These are phyloP conservation scores for Fusarium camptoceras DNA, from an alignment of 2,329 filamentous ascomycete genomes.

Conservation along the genomic window DNA sequence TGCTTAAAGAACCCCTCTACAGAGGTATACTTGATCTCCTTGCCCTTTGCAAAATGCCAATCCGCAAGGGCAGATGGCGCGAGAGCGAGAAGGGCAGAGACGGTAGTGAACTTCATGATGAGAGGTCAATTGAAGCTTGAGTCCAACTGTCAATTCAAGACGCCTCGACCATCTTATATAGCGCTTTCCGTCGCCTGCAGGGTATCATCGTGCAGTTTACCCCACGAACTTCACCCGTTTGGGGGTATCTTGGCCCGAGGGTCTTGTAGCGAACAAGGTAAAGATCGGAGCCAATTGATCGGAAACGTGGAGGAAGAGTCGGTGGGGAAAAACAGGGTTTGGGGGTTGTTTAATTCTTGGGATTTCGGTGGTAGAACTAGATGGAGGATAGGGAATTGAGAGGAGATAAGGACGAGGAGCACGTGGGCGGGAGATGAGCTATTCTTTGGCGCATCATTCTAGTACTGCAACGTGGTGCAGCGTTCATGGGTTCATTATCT, in stretches of 20 bases:
- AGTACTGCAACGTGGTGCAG: no score
- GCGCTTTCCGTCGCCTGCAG: neutral
- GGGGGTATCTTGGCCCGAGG: conserved; percentile 34
- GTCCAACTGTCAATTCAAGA: neutral
- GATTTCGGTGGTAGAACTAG: conserved; percentile 27
- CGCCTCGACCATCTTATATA: conserved; percentile 27
- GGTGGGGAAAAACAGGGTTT: conserved; percentile 29
- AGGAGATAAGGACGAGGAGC: neutral
- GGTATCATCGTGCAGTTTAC: conserved; percentile 25
- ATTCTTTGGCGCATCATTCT: neutral
- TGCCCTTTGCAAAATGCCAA: conserved; percentile 50
- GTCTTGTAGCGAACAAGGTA: neutral
- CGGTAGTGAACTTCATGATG: conserved; percentile 50
- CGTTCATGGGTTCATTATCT: no score
- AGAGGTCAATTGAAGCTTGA: neutral
- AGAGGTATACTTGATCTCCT: conserved; percentile 69
- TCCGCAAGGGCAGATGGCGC: conserved; percentile 45
- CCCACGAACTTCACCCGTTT: conserved; percentile 12
- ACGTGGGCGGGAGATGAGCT: neutral
- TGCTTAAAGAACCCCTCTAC: conserved; percentile 73
- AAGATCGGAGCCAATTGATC: conserved; percentile 48
- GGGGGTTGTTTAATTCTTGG: neutral
- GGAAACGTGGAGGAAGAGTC: conserved; percentile 41
- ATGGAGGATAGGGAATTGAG: neutral
- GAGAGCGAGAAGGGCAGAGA: conserved; percentile 49